Evolutionary conservation across 192 early-diverging fungal species (phyloP).

Genomic region (Phlyctochytrium arcticum): DNA sequence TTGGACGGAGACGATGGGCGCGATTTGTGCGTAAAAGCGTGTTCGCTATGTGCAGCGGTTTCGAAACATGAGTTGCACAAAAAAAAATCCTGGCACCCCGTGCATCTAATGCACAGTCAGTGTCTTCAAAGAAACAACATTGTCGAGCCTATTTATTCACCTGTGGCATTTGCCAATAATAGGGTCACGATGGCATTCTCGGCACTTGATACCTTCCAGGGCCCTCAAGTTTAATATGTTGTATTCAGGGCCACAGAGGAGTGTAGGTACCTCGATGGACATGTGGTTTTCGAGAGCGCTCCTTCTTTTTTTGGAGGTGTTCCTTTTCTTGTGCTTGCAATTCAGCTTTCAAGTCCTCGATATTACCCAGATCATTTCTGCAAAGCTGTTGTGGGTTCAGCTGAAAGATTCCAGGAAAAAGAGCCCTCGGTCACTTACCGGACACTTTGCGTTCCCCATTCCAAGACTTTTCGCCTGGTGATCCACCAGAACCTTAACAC

Average conservation of each 20-base stretch:
- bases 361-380: conserved; percentile 36
- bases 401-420: neutral
- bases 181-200: conserved; percentile 20
- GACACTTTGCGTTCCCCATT: conserved; percentile 39
- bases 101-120: conserved; percentile 20
- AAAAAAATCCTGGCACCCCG: conserved; percentile 14
- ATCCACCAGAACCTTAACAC: conserved; percentile 43
- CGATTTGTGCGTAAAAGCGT: conserved; percentile 18
- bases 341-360: conserved; percentile 32
- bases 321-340: conserved; percentile 2
- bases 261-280: conserved; percentile 25
- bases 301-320: conserved; percentile 11
- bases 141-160: no score
- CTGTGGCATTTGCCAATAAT: conserved; percentile 35
- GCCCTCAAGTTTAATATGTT: no score
- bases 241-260: no score
- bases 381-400: conserved; percentile 28
- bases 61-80: conserved; percentile 41
- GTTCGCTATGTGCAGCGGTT: conserved; percentile 27
- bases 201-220: no score
- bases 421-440: conserved; percentile 15
- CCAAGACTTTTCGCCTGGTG: conserved; percentile 41
- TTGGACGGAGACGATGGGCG: neutral
- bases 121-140: no score
- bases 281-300: neutral